A percentile compares a stretch with the other conserved stretches of the same genome.
Evolutionary conservation across 78 protist species (phyloP).

Genomic region (Emiliania huxleyi): DNA sequence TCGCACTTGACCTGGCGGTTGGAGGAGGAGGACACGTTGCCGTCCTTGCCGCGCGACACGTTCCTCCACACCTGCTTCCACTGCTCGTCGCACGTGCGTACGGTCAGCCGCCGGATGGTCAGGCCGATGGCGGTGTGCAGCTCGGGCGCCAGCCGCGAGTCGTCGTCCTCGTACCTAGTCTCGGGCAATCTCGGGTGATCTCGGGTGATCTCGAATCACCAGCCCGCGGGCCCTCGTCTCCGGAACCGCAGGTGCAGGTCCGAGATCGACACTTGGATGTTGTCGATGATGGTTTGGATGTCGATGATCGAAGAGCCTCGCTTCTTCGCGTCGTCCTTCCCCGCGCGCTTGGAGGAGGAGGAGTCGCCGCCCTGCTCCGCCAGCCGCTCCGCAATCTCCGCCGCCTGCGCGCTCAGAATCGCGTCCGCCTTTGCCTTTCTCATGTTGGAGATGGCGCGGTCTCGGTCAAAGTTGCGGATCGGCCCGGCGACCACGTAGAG

Average conservation of each 20-base stretch:
- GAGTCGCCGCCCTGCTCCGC: too few species aligned
- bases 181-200: too few species aligned
- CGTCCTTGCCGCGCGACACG: not conserved
- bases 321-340: too few species aligned
- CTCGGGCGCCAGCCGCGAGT: not conserved
- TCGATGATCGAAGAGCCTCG: too few species aligned
- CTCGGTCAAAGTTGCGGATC: not conserved
- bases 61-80: not conserved
- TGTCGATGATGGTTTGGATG: not conserved
- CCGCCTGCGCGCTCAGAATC: not conserved
- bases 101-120: not conserved
- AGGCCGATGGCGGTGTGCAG: not conserved
- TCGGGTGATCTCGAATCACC: too few species aligned
- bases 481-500: not conserved
- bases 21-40: not conserved
- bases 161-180: too few species aligned
- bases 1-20: not conserved
- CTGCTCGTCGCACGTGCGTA: not conserved
- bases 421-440: not conserved
- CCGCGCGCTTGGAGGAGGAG: too few species aligned
- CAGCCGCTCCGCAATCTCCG: not conserved
- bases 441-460: not conserved
- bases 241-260: too few species aligned
- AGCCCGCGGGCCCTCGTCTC: too few species aligned
- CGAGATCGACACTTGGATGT: not conserved